Conservation (phyloP, 140 eudicot species). For the Ambrosia hybrid region DNA sequence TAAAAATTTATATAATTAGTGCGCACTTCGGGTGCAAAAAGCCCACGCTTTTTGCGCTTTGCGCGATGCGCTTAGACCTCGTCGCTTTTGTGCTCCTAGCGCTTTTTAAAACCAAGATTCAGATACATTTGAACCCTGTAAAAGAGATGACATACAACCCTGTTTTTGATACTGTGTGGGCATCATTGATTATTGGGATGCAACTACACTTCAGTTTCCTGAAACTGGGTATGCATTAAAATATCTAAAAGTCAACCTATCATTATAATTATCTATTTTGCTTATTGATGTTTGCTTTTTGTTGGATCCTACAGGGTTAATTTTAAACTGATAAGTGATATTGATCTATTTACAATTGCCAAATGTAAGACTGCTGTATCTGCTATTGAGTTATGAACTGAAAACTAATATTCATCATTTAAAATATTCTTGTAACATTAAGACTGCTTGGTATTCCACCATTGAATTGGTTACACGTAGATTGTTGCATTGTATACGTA, state of each 20-base stretch:
- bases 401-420: background rate
- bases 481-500: too few species aligned
- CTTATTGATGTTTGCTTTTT: constrained; percentile 11
- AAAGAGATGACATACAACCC: constrained; percentile 85
- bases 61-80: too few species aligned
- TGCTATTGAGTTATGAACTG: constrained; percentile 66
- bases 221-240: constrained; percentile 54
- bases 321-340: constrained; percentile 72
- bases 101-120: too few species aligned
- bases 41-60: too few species aligned
- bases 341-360: constrained; percentile 69
- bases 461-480: too few species aligned
- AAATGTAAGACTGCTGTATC: constrained; percentile 87
- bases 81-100: too few species aligned
- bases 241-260: too few species aligned
- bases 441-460: background rate
- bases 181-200: constrained; percentile 88
- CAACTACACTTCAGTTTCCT: constrained; percentile 71
- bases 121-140: constrained; percentile 74
- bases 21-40: too few species aligned
- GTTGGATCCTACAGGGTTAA: constrained; percentile 59
- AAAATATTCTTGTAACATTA: background rate
- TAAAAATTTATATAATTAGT: too few species aligned
- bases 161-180: constrained; percentile 72
- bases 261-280: background rate